These are phyloP conservation scores for Prototheca cutis DNA, from an alignment of 163 green algal species.

Conservation along the genomic window DNA sequence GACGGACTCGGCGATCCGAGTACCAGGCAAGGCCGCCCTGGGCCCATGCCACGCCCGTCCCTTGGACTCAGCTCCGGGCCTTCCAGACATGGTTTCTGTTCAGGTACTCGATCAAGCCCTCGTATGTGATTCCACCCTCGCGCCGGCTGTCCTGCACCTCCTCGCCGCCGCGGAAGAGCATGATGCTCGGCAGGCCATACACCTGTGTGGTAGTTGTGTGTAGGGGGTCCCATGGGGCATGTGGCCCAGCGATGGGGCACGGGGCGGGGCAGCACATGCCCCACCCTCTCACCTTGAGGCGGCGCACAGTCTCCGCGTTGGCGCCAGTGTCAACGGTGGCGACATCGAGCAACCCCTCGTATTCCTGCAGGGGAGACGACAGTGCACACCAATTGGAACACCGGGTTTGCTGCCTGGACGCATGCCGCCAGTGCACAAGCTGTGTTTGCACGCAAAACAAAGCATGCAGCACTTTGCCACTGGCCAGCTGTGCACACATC, in stretches of 20 bases:
- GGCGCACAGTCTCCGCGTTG: slow-evolving; percentile 70
- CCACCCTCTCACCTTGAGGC: slow-evolving; percentile 67
- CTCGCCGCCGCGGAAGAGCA: slow-evolving; percentile 82
- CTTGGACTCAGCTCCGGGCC: too few relatives aligned
- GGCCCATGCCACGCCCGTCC: too few relatives aligned
- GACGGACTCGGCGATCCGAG: neutral
- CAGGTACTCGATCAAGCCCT: slow-evolving; percentile 64
- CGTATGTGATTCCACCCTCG: slow-evolving; percentile 80
- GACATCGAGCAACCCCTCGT: slow-evolving; percentile 70
- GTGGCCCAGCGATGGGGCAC: neutral
- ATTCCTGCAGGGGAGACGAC: slow-evolving; percentile 45
- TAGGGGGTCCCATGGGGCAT: neutral
- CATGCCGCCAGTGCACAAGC: neutral
- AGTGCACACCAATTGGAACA: neutral
- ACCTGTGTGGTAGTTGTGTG: slow-evolving; percentile 43
- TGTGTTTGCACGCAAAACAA: neutral
- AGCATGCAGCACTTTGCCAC: neutral
- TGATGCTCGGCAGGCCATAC: slow-evolving; percentile 87
- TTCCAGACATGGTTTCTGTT: slow-evolving; percentile 15
- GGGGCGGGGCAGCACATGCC: neutral
- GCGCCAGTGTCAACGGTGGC: slow-evolving; percentile 86
- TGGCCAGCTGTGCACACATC: too few relatives aligned
- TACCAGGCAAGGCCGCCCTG: neutral
- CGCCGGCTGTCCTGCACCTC: slow-evolving; percentile 59
- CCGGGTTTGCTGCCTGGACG: neutral